A percentile compares a stretch with the other conserved stretches of the same genome.
phyloP scores from a whole-genome alignment of 2,329 filamentous ascomycete genomes.

The Clonostachys byssicola region DNA sequence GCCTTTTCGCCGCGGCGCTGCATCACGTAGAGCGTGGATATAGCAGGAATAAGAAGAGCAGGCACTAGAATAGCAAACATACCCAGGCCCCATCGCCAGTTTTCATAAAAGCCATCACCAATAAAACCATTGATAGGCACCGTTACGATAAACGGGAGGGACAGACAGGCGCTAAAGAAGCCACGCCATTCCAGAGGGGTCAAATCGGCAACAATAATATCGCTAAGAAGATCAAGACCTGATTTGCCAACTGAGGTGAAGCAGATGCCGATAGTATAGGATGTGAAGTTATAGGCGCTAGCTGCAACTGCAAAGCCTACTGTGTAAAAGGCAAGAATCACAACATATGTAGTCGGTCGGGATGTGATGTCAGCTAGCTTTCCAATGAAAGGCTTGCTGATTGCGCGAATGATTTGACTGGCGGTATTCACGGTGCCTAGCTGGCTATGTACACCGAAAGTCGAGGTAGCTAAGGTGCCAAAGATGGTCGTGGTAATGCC shows the following conservation, averaged over 20 bases:
- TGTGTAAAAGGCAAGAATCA: constrained; percentile 30
- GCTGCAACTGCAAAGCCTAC: constrained; percentile 26
- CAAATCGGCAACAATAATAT: constrained; percentile 28
- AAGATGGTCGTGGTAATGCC: constrained; percentile 28
- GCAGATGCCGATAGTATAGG: constrained; percentile 27
- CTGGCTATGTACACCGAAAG: constrained; percentile 21
- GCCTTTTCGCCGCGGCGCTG: constrained; percentile 50
- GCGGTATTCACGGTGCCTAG: constrained; percentile 23
- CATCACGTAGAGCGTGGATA: constrained; percentile 50
- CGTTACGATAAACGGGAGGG: constrained; percentile 26
- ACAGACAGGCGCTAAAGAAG: constrained; percentile 22
- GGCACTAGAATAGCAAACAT: constrained; percentile 59
- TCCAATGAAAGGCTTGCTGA: constrained; percentile 30
- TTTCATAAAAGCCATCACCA: constrained; percentile 27
- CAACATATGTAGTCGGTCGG: constrained; percentile 29
- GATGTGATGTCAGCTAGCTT: constrained; percentile 31
- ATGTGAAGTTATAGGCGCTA: constrained; percentile 18
- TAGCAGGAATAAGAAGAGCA: constrained; percentile 50
- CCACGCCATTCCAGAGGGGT: constrained; percentile 28
- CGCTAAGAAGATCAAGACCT: constrained; percentile 26
- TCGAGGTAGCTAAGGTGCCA: constrained; percentile 24
- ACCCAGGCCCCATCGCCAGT: constrained; percentile 61
- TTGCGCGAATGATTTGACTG: constrained; percentile 27
- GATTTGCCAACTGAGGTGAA: constrained; percentile 30
- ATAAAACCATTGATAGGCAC: constrained; percentile 35